These are phyloP conservation scores for Trypanosoma rangeli DNA, from an alignment of 208 protist genomes.

Conservation along the genomic window DNA sequence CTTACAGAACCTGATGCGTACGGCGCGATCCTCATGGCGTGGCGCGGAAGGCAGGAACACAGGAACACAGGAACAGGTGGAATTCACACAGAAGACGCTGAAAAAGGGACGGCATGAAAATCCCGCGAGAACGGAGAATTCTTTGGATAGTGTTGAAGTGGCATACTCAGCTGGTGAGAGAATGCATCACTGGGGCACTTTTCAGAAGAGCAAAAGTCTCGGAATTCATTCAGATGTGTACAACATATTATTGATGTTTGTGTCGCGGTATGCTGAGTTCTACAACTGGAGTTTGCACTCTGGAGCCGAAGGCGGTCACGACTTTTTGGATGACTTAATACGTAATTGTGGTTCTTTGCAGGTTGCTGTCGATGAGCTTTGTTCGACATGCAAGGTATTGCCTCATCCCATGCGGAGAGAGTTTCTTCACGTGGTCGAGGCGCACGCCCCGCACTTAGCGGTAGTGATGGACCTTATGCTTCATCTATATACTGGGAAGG, in stretches of 20 bases:
- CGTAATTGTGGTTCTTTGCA: conserved; percentile 9
- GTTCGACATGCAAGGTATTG: conserved; percentile 4
- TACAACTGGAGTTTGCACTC: neutral
- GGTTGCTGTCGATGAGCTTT: conserved; percentile 24
- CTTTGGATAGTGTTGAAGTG: neutral
- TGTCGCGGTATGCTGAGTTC: neutral
- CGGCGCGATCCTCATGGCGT: neutral
- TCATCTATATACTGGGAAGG: conserved; percentile 18
- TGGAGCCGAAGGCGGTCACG: neutral
- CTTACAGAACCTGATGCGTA: neutral
- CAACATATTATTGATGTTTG: conserved; percentile 19
- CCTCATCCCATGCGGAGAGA: conserved; percentile 24
- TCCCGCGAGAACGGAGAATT: neutral
- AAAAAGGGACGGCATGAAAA: neutral
- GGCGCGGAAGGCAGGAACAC: neutral
- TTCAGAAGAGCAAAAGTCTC: too few species aligned
- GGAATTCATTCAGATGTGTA: conserved; percentile 17
- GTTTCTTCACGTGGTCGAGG: conserved; percentile 14
- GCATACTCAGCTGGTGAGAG: too few species aligned
- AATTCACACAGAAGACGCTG: neutral
- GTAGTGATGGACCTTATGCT: conserved; percentile 29
- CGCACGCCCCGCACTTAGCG: conserved; percentile 26
- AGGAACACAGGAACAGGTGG: neutral
- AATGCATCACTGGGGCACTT: neutral
- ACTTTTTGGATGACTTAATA: conserved; percentile 16